Evolutionary conservation across 1,284 basidiomycete species (phyloP).

Genomic region (Tilletia setariae): DNA sequence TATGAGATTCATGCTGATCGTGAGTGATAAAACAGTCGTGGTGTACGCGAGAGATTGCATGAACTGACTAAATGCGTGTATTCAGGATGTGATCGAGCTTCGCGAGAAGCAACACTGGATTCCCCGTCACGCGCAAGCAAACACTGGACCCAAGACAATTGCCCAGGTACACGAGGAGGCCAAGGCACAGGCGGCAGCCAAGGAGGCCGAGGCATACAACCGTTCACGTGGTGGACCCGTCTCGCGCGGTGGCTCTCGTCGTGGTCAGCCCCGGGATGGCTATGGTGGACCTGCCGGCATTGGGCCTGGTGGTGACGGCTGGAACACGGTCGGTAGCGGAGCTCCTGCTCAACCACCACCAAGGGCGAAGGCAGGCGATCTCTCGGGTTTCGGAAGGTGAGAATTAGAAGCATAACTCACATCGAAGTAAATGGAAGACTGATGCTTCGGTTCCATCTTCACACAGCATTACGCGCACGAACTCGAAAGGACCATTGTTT

Average conservation of each 20-base stretch:
- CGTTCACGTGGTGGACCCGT: slow-evolving; percentile 70
- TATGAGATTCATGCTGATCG: slow-evolving; percentile 92
- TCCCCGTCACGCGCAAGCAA: slow-evolving; percentile 62
- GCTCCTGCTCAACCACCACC: slow-evolving; percentile 59
- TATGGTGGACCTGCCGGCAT: slow-evolving; percentile 54
- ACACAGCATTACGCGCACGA: slow-evolving; percentile 58
- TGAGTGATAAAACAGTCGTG: too few relatives aligned
- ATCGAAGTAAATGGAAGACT: slow-evolving; percentile 22
- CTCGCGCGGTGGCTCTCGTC: slow-evolving; percentile 77
- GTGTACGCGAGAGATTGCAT: too few relatives aligned
- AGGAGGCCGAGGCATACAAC: slow-evolving; percentile 25
- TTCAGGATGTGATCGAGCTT: slow-evolving; percentile 81
- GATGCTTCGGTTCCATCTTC: slow-evolving; percentile 23
- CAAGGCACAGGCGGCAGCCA: slow-evolving; percentile 40
- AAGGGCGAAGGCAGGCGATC: slow-evolving; percentile 75
- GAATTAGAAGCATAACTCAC: slow-evolving; percentile 56
- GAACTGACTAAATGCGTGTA: too few relatives aligned
- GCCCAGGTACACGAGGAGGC: slow-evolving; percentile 78
- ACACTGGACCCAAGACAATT: slow-evolving; percentile 80
- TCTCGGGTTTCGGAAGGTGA: slow-evolving; percentile 77
- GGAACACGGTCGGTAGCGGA: slow-evolving; percentile 67
- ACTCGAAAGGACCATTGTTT: slow-evolving; percentile 61
- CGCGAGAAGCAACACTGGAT: slow-evolving; percentile 74
- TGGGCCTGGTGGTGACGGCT: slow-evolving; percentile 65
- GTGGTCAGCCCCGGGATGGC: slow-evolving; percentile 71